phyloP scores from a whole-genome alignment of 2,329 filamentous ascomycete genomes.

The Arachnomyces sp. region DNA sequence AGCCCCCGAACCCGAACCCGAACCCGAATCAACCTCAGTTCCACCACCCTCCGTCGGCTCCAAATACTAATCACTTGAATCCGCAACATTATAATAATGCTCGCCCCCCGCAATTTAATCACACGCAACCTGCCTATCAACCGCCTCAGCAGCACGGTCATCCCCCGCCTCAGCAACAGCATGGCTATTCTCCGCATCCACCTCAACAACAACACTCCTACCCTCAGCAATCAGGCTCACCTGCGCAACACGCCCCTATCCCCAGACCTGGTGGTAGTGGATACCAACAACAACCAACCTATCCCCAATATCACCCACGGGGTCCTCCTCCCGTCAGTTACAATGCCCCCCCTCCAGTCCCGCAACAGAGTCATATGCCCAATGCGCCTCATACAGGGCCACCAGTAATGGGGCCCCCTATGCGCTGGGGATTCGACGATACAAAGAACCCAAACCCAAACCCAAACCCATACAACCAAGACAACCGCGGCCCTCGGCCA shows the following conservation, averaged over 20 bases:
- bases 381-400: conserved; percentile 15
- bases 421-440: conserved; percentile 47
- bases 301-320: conserved; percentile 14
- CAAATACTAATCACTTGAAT: background rate
- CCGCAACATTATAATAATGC: conserved; percentile 7
- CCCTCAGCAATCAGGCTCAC: background rate
- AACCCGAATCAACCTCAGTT: background rate
- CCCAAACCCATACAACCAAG: conserved; percentile 29
- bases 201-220: conserved; percentile 20
- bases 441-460: conserved; percentile 39
- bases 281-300: too few relatives aligned
- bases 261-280: conserved; percentile 6
- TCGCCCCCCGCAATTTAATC: conserved; percentile 8
- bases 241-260: conserved; percentile 13
- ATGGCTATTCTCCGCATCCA: conserved; percentile 16
- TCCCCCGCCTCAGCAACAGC: conserved; percentile 16
- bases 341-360: conserved; percentile 11
- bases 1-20: background rate
- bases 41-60: background rate
- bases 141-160: conserved; percentile 17
- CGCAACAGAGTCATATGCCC: conserved; percentile 13
- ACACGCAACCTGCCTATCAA: conserved; percentile 19
- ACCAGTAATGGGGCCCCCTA: conserved; percentile 47
- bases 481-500: conserved; percentile 12
- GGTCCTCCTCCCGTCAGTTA: conserved; percentile 10